Evolutionary conservation across 306 rosid genomes (phyloP), one percentile per base, ranked within the genome.

Genomic region (Quercus rubra): DNA sequence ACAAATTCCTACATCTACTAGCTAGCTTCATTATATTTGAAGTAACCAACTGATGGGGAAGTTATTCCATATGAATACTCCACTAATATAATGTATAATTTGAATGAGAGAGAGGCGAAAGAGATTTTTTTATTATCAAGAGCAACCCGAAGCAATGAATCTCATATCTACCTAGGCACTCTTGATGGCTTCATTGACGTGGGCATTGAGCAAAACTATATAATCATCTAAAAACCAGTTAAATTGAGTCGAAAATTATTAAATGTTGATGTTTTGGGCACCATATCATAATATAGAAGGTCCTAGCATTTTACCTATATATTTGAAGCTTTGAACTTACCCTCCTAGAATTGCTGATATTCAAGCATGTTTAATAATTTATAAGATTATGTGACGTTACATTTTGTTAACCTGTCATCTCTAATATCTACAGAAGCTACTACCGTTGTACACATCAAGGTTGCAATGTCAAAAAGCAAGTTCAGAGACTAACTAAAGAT

Each of bases 381-480:
- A 70, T 38, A 41, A 14, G 13, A 52, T 49, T 49, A 13, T 49
- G 28, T 17, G 6, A 4, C 18, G 12, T 35, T 4, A 18, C 43
- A 1, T 57, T n/a, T 15, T 54, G 38, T 58, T 55, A 27, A 70
- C 56, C 19, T 28, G 79, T 28, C 23, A 4, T 25, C 52, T 66
- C 19, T 7, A 14, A 52, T 35, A 5, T 61, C 0, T 82, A 38
- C 77, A 87, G 90, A 74, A 87, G 88, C 75, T 87, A 87, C 86
- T 87, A 87, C 71, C 74, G 90, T 54, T 87, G 90, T 79, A 87
- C 90, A 52, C 67, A 85, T 71, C 85, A 87, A 70, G 88, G 88
- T 1, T 87, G 90, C 82, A 82, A 74, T 56, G 90, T 87, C 74
- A 87, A 87, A 35, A 87, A 85, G 81, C 90, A 87, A 77, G 88